Evolutionary conservation across 495 filamentous ascomycete genomes (phyloP).

Genomic region (Penicillium diatomitis): DNA sequence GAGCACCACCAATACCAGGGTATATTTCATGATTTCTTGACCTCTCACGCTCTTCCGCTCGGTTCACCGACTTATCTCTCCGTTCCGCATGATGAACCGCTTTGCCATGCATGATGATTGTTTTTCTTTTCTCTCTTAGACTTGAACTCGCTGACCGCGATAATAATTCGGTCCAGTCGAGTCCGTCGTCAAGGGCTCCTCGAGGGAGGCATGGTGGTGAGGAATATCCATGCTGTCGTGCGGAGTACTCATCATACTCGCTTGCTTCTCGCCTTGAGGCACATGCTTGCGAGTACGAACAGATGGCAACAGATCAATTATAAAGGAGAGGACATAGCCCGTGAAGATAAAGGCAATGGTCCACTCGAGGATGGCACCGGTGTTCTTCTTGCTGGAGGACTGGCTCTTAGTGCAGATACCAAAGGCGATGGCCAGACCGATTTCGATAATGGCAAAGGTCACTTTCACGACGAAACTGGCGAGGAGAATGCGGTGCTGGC

Average conservation of each 20-base stretch:
- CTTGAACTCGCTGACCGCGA: constrained; percentile 18
- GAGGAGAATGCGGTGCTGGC: constrained; percentile 58
- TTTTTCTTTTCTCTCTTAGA: too few relatives aligned
- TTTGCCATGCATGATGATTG: too few relatives aligned
- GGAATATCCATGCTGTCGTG: constrained; percentile 3
- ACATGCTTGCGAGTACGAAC: constrained; percentile 50
- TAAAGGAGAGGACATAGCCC: constrained; percentile 81
- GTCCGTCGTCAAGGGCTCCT: constrained; percentile 33
- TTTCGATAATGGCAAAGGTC: constrained; percentile 67
- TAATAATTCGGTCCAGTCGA: constrained; percentile 29
- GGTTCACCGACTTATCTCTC: too few relatives aligned
- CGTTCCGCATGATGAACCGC: too few relatives aligned
- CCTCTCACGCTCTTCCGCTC: too few relatives aligned
- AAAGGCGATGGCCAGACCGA: constrained; percentile 64
- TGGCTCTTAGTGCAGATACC: constrained; percentile 27
- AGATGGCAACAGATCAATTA: constrained; percentile 79
- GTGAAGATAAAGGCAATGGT: constrained; percentile 83
- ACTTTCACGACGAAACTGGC: constrained; percentile 77
- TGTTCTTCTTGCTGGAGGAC: constrained; percentile 36
- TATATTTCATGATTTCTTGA: too few relatives aligned
- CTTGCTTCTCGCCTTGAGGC: constrained; percentile 36
- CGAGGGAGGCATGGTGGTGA: constrained; percentile 12
- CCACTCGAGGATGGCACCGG: constrained; percentile 65
- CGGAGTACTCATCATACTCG: constrained; percentile 8
- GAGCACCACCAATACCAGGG: too few relatives aligned